Percentiles rank a stretch among this genome's conserved stretches.
phyloP scores from a whole-genome alignment of 75 land plant species.

The Sequoia sempervirens region DNA sequence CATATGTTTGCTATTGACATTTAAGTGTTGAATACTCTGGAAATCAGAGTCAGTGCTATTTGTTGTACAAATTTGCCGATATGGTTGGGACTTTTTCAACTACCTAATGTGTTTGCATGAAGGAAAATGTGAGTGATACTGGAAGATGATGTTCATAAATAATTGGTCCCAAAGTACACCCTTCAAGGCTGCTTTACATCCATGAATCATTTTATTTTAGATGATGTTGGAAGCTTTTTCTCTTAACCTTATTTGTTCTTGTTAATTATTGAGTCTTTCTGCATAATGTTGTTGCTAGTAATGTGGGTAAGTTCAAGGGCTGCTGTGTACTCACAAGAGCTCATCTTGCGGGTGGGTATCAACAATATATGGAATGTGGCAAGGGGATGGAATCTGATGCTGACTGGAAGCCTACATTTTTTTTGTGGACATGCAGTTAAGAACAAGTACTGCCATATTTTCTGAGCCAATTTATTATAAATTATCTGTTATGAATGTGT shows the following conservation, averaged over 20 bases:
- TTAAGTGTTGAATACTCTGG: not conserved
- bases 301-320: not conserved
- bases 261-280: not conserved
- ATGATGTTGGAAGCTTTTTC: not conserved
- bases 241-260: not conserved
- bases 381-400: too few species aligned
- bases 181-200: not conserved
- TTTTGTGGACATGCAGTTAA: too few species aligned
- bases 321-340: not conserved
- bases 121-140: not conserved
- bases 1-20: not conserved
- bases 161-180: not conserved
- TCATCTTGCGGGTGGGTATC: not conserved
- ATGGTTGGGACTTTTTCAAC: not conserved
- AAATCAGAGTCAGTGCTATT: not conserved
- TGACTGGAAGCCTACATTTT: too few species aligned
- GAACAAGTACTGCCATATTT: too few species aligned
- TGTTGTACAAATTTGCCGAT: not conserved
- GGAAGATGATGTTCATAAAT: not conserved
- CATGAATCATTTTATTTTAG: not conserved
- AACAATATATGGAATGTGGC: not conserved
- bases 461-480: too few species aligned
- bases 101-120: not conserved
- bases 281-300: not conserved
- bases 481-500: too few species aligned